Conservation (phyloP, 805 yeast species). For the Cyberlindnera euphorbiiphila region DNA sequence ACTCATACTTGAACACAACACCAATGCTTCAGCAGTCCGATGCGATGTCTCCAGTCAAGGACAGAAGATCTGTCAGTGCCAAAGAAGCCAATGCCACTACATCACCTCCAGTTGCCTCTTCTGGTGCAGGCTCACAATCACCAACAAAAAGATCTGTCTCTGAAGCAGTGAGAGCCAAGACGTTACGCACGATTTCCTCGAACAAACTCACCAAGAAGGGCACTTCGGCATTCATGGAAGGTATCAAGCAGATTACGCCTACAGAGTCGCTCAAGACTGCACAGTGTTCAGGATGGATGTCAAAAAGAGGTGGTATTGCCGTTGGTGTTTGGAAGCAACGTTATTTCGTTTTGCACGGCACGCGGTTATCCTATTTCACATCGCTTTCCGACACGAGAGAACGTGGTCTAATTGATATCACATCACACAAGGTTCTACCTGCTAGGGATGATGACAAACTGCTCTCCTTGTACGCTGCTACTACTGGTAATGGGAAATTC, state of each 20-base stretch:
- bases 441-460: constrained; percentile 80
- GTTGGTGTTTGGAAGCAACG: constrained; percentile 92
- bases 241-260: constrained; percentile 73
- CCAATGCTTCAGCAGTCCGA: constrained; percentile 19
- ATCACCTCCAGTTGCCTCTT: neutral
- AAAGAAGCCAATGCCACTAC: constrained; percentile 33
- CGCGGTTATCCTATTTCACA: constrained; percentile 84
- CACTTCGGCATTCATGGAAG: constrained; percentile 84
- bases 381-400: constrained; percentile 77
- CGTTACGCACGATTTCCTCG: constrained; percentile 50
- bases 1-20: constrained; percentile 8
- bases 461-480: constrained; percentile 84
- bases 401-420: constrained; percentile 91
- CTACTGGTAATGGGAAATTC: constrained; percentile 89
- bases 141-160: constrained; percentile 41
- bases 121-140: constrained; percentile 14
- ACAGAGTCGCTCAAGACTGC: constrained; percentile 75
- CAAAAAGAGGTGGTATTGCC: constrained; percentile 80
- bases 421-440: constrained; percentile 89
- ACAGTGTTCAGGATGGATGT: constrained; percentile 90
- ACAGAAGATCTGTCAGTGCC: constrained; percentile 50
- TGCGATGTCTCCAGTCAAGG: constrained; percentile 25
- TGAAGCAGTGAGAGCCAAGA: constrained; percentile 48
- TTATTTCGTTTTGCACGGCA: constrained; percentile 81
- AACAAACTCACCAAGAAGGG: constrained; percentile 53